A percentile compares a stretch with the other conserved stretches of the same genome.
These are phyloP conservation scores for Clonostachys rosea DNA, from an alignment of 2,329 filamentous ascomycete species.

Conservation along the genomic window DNA sequence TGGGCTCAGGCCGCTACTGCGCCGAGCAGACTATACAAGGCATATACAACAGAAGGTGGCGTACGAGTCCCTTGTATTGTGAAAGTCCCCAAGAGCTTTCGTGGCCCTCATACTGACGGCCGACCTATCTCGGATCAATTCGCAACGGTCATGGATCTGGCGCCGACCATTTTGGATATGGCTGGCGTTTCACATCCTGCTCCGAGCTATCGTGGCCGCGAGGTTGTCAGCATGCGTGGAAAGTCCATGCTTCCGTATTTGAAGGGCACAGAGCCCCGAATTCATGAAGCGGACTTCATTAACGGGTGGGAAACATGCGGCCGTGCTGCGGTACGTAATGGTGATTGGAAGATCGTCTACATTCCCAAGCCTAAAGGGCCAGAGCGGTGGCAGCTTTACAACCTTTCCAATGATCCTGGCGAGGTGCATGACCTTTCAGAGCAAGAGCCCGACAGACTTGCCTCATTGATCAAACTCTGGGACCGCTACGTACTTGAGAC, in stretches of 20 bases:
- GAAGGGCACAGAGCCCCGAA: conserved; percentile 26
- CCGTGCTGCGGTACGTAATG: conserved; percentile 21
- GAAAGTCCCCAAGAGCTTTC: conserved; percentile 26
- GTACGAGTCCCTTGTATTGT: conserved; percentile 47
- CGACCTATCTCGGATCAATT: conserved; percentile 18
- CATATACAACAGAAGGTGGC: conserved; percentile 30
- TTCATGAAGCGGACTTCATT: conserved; percentile 42
- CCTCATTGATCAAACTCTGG: conserved; percentile 17
- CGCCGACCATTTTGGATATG: conserved; percentile 40
- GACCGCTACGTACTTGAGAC: conserved; percentile 23
- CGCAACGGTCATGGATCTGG: conserved; percentile 42
- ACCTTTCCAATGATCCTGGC: conserved; percentile 20
- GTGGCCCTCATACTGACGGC: conserved; percentile 43
- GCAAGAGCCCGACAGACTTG: conserved; percentile 13
- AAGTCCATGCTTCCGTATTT: conserved; percentile 37
- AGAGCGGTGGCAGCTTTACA: conserved; percentile 24
- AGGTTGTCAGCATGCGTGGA: conserved; percentile 46
- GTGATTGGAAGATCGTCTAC: conserved; percentile 24
- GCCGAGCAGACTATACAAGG: conserved; percentile 36
- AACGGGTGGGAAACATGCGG: conserved; percentile 42
- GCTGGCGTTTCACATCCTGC: conserved; percentile 31
- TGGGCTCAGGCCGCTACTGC: conserved; percentile 42
- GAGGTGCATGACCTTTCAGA: conserved; percentile 20
- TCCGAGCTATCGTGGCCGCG: conserved; percentile 29
- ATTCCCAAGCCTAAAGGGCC: conserved; percentile 17